Base-by-base conservation (phyloP, 225 moss, liverwort and hornwort genomes). In the Straminergon stramineum region DNA sequence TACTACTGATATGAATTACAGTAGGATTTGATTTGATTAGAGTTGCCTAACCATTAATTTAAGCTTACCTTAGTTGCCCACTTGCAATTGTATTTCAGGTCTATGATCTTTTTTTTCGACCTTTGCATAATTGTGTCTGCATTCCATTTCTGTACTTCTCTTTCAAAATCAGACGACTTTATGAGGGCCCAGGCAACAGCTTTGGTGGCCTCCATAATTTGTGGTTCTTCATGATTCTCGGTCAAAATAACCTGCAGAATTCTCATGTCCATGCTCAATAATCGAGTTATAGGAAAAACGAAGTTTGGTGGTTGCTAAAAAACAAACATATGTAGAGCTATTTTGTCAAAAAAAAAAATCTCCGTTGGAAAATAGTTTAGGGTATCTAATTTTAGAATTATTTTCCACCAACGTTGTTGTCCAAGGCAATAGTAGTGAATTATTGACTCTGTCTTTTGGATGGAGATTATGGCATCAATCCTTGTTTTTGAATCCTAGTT, bases 351-450 rank as follows among this genome's bases (percentile, higher is more conserved):
- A n/a, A 26, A 43, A 1, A 60, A 60, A 30, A 31, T 10, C 4
- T 75, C 4, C 21, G 53, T 3, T 13, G 2, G 8, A 52, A 77
- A 53, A 22, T 22, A 34, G 0, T 52, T 52, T 20, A 13, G 7
- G 4, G 3, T 12, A 21, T 52, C 7, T 75, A 52, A 7, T 21
- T 31, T 5, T 13, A 12, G 31, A 34, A 34, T 20, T 52, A 13
- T 19, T 76, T 20, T 45, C 11, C 34, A 73, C 34, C 14, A 1
- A 20, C 5, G 0, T 52, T 76, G 1, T 20, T 32, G 2, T 32
- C 4, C 0, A 0, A 1, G 2, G 11, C 10, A 17, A 48, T 11
- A 0, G 6, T 75, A 48, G 17, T 48, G 7, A 6, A 23, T 55
- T 23, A 35, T 37, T 48, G 48, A 48, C 48, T 48, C 48, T 48